These are phyloP conservation scores for Podospora anserina DNA, from an alignment of 495 filamentous ascomycete genomes.

Conservation along the genomic window DNA sequence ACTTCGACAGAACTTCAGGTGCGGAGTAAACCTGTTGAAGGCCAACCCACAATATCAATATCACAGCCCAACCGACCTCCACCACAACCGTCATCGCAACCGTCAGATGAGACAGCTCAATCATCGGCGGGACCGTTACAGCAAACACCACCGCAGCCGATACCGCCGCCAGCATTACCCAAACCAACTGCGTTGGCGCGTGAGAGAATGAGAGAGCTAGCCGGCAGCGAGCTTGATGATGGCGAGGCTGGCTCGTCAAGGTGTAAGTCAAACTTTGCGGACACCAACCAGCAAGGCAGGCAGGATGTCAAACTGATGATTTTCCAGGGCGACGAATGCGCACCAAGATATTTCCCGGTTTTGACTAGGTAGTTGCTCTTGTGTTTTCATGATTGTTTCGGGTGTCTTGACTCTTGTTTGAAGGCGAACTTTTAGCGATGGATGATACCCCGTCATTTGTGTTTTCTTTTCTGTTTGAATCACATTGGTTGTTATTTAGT, in stretches of 20 bases:
- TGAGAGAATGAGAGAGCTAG: slow-evolving; percentile 34
- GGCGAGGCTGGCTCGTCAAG: slow-evolving; percentile 16
- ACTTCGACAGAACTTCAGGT: slow-evolving; percentile 17
- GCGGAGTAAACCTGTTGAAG: slow-evolving; percentile 3
- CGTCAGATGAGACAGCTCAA: not conserved
- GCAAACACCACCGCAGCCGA: slow-evolving; percentile 11
- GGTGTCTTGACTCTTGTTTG: not conserved
- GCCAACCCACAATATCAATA: not conserved
- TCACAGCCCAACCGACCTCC: slow-evolving; percentile 1
- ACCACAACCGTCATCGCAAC: not conserved
- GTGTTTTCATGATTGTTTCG: not conserved
- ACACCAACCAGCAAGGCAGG: not conserved
- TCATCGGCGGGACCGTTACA: not conserved
- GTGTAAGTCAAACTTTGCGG: slow-evolving; percentile 21
- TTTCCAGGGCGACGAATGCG: slow-evolving; percentile 25
- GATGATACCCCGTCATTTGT: slow-evolving; percentile 21
- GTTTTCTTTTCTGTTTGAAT: slow-evolving; percentile 1
- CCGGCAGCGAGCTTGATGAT: slow-evolving; percentile 27
- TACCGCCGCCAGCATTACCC: not conserved
- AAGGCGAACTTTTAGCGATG: not conserved
- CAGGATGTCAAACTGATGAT: not conserved
- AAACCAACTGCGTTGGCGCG: slow-evolving; percentile 18
- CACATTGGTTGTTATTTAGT: not conserved
- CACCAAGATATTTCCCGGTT: slow-evolving; percentile 30
- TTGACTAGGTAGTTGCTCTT: slow-evolving; percentile 12